Evolutionary conservation across 2,329 filamentous ascomycete species (phyloP).

Genomic region (Penicillium sp.): DNA sequence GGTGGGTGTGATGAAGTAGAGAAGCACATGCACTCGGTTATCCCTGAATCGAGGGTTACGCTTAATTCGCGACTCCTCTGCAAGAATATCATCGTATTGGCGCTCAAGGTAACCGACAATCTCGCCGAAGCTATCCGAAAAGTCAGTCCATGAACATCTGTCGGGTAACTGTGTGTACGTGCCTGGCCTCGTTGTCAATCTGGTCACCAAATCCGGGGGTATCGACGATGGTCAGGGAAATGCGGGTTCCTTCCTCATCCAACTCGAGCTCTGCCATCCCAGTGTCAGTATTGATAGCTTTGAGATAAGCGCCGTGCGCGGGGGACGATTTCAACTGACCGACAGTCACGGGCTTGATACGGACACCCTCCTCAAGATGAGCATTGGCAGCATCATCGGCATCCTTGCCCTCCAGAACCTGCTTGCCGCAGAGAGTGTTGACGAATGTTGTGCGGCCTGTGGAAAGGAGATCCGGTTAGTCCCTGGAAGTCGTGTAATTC

Average conservation of each 20-base stretch:
- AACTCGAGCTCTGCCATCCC: slow-evolving; percentile 73
- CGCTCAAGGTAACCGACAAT: slow-evolving; percentile 98
- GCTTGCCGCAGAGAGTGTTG: slow-evolving; percentile 97
- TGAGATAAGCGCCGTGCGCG: slow-evolving; percentile 1
- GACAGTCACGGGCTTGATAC: slow-evolving; percentile 97
- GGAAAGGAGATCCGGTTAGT: slow-evolving; percentile 6
- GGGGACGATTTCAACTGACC: slow-evolving; percentile 57
- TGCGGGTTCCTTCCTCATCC: slow-evolving; percentile 96
- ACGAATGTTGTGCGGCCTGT: slow-evolving; percentile 96
- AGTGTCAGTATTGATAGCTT: slow-evolving; percentile 29
- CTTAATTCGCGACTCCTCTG: slow-evolving; percentile 99
- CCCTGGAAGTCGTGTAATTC: not conserved
- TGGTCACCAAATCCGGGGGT: slow-evolving; percentile 98
- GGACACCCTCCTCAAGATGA: slow-evolving; percentile 92
- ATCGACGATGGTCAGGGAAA: slow-evolving; percentile 97
- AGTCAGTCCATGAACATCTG: slow-evolving; percentile 22
- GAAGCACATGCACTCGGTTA: slow-evolving; percentile 95
- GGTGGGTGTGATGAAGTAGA: slow-evolving; percentile 99
- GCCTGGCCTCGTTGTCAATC: slow-evolving; percentile 99
- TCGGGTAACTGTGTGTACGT: slow-evolving; percentile 32
- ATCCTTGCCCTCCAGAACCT: slow-evolving; percentile 86
- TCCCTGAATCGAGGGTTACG: slow-evolving; percentile 99
- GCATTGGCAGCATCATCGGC: slow-evolving; percentile 84
- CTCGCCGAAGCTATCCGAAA: slow-evolving; percentile 73
- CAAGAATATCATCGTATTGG: slow-evolving; percentile 99